Base-by-base conservation (phyloP, 2,329 filamentous ascomycete genomes). In the Dryadomyces quercus-mongolicae region DNA sequence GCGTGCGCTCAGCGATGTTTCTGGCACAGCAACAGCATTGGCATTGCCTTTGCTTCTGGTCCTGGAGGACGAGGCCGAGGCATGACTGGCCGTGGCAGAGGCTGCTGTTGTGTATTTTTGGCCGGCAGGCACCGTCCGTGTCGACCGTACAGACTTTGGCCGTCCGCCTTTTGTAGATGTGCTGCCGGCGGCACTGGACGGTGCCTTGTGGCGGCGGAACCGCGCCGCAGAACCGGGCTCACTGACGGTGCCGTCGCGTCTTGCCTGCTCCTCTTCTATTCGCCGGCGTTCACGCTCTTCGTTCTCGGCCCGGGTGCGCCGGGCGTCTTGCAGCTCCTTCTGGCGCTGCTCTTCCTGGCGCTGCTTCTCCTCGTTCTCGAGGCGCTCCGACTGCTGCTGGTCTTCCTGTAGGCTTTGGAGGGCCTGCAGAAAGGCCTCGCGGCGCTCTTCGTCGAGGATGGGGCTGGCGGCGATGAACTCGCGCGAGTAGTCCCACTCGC, bases 401-500 rank as follows among this genome's bases (percentile, higher is more conserved):
- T 95, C 91, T 60, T 95, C 90, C 62, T 86, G 85, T 34, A 97
- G 73, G 53, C 82, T 85, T 65, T 94, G 82, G 16, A 97, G 74
- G 5, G 91, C 92, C 62, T 92, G 85, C 16, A 95, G 71, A 66
- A 97, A 96, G 0, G 88, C 84, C 62, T 97, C 89, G 58, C 88
- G 83, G 47, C 88, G 81, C 71, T 97, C 93, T 52, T 96, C 92
- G 66, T 97, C 92, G 1, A 98, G 77, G 25, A 95, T 82, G 49
- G 92, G 84, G 66, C 84, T 93, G 64, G 89, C 81, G 63, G 77
- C 82, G 64, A 97, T 94, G 67, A 97, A 97, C 62, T 95, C 88
- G 56, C 82, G 81, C 4, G 93, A 89, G 63, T 96, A 96, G 56
- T 95, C 88, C 93, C 93, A 98, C 70, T 97, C 90, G 54, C 88